Evolutionary conservation across 2,329 filamentous ascomycete species (phyloP).

Genomic region (Fusarium temperatum): DNA sequence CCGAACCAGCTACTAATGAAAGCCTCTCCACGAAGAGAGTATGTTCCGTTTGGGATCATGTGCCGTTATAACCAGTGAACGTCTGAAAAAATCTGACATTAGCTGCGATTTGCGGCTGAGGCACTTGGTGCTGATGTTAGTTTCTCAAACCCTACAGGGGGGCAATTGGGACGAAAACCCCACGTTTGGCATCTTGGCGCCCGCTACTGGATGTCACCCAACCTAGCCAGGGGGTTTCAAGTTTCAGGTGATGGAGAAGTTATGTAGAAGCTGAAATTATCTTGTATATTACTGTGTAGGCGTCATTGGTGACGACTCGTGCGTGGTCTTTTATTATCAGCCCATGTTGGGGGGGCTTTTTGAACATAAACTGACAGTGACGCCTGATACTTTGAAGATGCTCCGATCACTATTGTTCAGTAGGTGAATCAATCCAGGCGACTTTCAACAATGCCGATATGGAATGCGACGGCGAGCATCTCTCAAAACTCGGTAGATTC

Average conservation of each 20-base stretch:
- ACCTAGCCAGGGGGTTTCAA: background rate
- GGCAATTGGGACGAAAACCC: background rate
- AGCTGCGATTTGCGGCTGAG: background rate
- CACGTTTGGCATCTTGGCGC: background rate
- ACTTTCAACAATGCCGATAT: background rate
- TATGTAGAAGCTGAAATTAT: background rate
- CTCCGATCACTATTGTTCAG: accelerated
- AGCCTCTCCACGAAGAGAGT: too few species aligned
- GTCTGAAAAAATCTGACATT: too few species aligned
- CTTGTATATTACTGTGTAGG: background rate
- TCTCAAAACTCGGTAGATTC: accelerated
- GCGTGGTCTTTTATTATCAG: background rate
- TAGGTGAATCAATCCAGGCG: accelerated
- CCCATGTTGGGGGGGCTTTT: background rate
- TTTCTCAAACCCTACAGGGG: background rate
- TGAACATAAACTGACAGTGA: background rate
- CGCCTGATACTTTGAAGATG: accelerated
- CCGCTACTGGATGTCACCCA: background rate
- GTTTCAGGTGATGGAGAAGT: background rate
- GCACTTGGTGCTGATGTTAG: background rate
- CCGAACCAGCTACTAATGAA: too few species aligned
- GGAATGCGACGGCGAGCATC: too few species aligned
- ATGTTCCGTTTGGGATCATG: too few species aligned
- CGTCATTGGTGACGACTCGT: background rate
- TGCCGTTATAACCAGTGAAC: too few species aligned